These are phyloP conservation scores for Dimargaris cristalligena DNA, from an alignment of 192 early-diverging fungal species.

Conservation along the genomic window DNA sequence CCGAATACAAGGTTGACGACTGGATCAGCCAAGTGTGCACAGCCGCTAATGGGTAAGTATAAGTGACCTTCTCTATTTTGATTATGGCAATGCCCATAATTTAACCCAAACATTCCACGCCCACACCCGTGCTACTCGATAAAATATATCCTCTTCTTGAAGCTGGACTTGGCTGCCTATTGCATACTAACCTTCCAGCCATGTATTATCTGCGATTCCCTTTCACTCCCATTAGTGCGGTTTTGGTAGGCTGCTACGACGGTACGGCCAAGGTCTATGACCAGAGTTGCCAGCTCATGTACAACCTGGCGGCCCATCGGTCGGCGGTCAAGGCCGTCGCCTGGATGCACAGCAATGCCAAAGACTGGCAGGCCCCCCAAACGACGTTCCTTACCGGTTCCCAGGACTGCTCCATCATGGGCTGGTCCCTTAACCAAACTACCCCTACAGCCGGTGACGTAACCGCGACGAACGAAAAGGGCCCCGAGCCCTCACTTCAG, in stretches of 20 bases:
- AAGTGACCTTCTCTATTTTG: too few species aligned
- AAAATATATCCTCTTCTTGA: too few species aligned
- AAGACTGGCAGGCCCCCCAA: neutral
- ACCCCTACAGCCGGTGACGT: conserved; percentile 19
- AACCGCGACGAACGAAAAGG: neutral
- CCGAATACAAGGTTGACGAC: conserved; percentile 79
- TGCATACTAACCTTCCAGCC: too few species aligned
- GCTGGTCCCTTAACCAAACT: neutral
- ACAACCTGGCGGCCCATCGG: neutral
- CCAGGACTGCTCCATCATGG: conserved; percentile 4
- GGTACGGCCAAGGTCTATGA: conserved; percentile 3
- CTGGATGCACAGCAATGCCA: neutral
- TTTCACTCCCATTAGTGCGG: neutral
- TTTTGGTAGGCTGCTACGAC: conserved; percentile 3
- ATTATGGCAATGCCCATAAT: too few species aligned
- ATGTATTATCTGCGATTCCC: too few species aligned
- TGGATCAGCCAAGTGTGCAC: conserved; percentile 72
- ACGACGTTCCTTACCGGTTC: neutral
- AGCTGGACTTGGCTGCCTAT: too few species aligned
- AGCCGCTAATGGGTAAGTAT: too few species aligned
- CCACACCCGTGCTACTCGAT: too few species aligned
- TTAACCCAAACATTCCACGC: too few species aligned
- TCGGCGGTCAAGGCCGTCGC: neutral
- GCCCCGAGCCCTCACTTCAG: neutral
- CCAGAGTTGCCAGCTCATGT: neutral